Conservation (phyloP, 2,329 filamentous ascomycete species). For the Venturia carpophila region DNA sequence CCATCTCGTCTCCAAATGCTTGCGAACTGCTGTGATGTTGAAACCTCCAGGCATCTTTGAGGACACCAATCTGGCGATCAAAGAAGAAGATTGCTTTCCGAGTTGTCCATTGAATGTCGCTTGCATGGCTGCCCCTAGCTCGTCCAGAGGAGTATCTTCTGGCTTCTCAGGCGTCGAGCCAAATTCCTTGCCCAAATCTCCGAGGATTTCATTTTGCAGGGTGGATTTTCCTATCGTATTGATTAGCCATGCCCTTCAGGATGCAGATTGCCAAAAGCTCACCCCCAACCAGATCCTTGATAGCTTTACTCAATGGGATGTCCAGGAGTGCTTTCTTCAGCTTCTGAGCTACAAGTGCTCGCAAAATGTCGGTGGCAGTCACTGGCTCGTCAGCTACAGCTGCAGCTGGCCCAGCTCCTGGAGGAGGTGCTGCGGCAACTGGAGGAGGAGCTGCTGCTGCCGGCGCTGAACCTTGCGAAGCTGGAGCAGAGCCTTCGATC, state of each 20-base stretch:
- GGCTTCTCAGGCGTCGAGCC: constrained; percentile 97
- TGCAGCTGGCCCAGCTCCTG: constrained; percentile 75
- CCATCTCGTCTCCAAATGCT: constrained; percentile 92
- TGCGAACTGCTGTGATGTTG: constrained; percentile 92
- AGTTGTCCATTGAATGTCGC: constrained; percentile 98
- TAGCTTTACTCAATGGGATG: constrained; percentile 88
- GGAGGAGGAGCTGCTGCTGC: constrained; percentile 48
- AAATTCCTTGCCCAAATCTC: constrained; percentile 96
- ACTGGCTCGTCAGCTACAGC: constrained; percentile 81
- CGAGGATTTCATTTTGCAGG: constrained; percentile 95
- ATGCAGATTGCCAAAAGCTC: constrained; percentile 33
- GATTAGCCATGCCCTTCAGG: background rate
- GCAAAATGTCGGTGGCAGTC: constrained; percentile 79
- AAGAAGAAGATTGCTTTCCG: constrained; percentile 88
- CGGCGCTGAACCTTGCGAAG: constrained; percentile 38
- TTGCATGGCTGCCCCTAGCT: constrained; percentile 91
- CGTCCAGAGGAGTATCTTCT: constrained; percentile 92
- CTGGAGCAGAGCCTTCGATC: constrained; percentile 43
- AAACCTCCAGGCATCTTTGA: constrained; percentile 99
- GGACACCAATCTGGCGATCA: constrained; percentile 90
- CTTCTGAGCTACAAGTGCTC: constrained; percentile 89
- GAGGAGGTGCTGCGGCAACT: constrained; percentile 50
- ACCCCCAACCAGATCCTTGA: constrained; percentile 98
- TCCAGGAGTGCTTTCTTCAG: constrained; percentile 89
- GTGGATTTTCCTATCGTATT: constrained; percentile 85